Conservation (phyloP, 345 rosid genomes). For the Melaleuca alternifolia region DNA sequence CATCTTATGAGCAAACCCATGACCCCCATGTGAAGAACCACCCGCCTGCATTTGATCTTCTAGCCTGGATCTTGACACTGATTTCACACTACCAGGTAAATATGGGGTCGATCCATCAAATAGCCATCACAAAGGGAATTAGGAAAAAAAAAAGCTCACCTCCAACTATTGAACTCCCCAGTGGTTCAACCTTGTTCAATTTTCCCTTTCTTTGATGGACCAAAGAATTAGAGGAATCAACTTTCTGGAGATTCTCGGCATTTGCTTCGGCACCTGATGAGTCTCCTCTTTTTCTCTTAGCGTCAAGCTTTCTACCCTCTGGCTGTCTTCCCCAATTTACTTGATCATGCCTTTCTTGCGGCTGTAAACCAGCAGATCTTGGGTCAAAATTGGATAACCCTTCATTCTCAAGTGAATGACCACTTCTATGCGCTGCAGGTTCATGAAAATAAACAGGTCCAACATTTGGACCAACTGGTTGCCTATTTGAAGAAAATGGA, state of each 20-base stretch:
- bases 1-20: neutral
- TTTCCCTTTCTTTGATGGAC: slow-evolving; percentile 49
- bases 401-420: slow-evolving; percentile 77
- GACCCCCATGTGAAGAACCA: slow-evolving; percentile 8
- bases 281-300: slow-evolving; percentile 80
- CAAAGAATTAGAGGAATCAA: slow-evolving; percentile 24
- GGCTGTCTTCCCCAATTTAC: slow-evolving; percentile 23
- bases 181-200: slow-evolving; percentile 47
- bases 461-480: slow-evolving; percentile 53
- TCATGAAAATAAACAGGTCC: slow-evolving; percentile 77
- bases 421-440: slow-evolving; percentile 50
- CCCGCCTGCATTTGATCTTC: slow-evolving; percentile 19
- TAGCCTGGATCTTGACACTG: slow-evolving; percentile 21
- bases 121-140: slow-evolving; percentile 21
- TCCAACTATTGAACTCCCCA: slow-evolving; percentile 32
- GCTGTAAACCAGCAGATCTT: slow-evolving; percentile 68
- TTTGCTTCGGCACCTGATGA: slow-evolving; percentile 38
- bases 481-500: slow-evolving; percentile 51
- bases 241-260: slow-evolving; percentile 39
- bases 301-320: slow-evolving; percentile 42
- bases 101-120: slow-evolving; percentile 18
- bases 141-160: slow-evolving; percentile 14
- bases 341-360: slow-evolving; percentile 59
- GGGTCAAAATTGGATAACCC: slow-evolving; percentile 93
- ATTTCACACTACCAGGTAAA: slow-evolving; percentile 11